Conservation (phyloP, 202 grass and related monocot species). For the Musa balbisiana region DNA sequence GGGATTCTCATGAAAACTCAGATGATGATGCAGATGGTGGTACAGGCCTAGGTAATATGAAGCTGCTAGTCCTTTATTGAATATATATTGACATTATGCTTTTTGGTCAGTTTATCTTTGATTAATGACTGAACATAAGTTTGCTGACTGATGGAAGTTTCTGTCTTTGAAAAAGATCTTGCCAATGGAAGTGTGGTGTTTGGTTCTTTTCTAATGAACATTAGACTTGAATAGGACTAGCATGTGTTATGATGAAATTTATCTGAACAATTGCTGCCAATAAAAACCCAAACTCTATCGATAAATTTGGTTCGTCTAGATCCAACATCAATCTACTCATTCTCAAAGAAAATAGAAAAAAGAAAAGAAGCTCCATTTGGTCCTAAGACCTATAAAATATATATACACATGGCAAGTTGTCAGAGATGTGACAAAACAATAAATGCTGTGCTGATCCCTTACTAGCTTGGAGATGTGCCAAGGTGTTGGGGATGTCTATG, state of each 20-base stretch:
- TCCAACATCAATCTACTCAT: too few species aligned
- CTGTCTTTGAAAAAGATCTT: background rate
- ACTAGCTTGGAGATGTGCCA: background rate
- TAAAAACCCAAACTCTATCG: too few species aligned
- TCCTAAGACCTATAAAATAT: too few species aligned
- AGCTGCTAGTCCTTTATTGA: background rate
- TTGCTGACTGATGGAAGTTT: background rate
- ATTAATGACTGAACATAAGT: background rate
- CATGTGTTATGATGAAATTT: background rate
- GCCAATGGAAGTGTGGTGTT: background rate
- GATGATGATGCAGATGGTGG: conserved; percentile 24
- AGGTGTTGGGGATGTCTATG: background rate
- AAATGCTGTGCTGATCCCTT: too few species aligned
- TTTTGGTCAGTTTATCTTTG: background rate
- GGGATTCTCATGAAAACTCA: conserved; percentile 37
- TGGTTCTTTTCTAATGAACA: too few species aligned
- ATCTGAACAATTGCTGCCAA: too few species aligned
- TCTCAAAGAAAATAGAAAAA: too few species aligned
- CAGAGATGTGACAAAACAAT: too few species aligned
- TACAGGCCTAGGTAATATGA: background rate
- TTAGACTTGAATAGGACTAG: too few species aligned
- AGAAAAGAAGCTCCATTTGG: too few species aligned
- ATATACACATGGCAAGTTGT: too few species aligned
- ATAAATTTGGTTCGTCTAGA: too few species aligned
- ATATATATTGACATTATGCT: background rate